Evolutionary conservation across 2,329 filamentous ascomycete genomes (phyloP), one percentile per base, ranked within the genome.

Genomic region (Clonostachys rosea): DNA sequence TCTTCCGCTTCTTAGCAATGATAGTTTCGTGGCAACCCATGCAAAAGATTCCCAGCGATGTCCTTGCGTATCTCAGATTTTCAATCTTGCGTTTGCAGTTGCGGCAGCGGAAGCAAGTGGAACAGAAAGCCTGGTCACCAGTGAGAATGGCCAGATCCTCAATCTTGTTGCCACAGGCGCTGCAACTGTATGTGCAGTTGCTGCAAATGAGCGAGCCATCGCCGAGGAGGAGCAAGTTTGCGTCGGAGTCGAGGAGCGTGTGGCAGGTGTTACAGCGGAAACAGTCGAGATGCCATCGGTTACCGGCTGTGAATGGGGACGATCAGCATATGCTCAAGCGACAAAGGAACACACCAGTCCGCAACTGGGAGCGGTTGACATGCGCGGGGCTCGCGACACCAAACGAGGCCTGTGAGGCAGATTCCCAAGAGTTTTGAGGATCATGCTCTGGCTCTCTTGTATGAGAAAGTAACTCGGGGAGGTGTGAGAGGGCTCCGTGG

Each of bases 1-100:
- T 91, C 71, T 97, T 96, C 60, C 90, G 81, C 54, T 92, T 81
- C 53, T 92, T 79, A 44, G 92, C 90, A 91, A 97, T 97, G 46
- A 99, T 71, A 30, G 90, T 94, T 68, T 99, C 94, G 63, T 99
- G 94, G 65, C 94, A 99, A 61, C 86, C 91, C 94, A 99, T 99
- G 72, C 94, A 99, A 64, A 99, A 97, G 58, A 99, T 99, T 50
- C 94, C 94, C 68, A 97, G 94, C 8, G 92, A 96, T 2, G 94
- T 99, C 61, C 94, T 84, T 47, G 94, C 94, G 81, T 97, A 99
- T 65, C 92, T 86, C 54, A 99, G 76, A 65, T 99, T 99, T 69
- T 99, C 94, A 51, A 99, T 99, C 74, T 96, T 96, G 64, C 89
- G 84, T 75, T 97, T 99, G 77, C 94, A 99, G 66, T 97, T 99